Evolutionary conservation across 2,329 filamentous ascomycete species (phyloP).

Genomic region (Fonsecaea pugnacius): DNA sequence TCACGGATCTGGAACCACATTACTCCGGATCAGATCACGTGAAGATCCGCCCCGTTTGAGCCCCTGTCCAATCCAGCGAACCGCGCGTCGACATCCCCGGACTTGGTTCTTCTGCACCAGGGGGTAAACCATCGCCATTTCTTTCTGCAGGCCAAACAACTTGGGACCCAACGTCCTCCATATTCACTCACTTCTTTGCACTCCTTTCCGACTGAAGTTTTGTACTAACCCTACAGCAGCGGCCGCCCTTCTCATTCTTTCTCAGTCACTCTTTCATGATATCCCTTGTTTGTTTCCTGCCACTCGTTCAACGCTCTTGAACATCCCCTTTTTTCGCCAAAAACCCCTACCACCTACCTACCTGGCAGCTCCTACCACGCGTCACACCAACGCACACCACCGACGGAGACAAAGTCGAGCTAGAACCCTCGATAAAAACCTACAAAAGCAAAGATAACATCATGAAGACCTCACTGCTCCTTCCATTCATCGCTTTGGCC

Average conservation of each 20-base stretch:
- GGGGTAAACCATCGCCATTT: conserved; percentile 14
- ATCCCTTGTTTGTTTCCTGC: conserved; percentile 10
- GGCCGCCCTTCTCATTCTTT: conserved; percentile 13
- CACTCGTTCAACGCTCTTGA: conserved; percentile 14
- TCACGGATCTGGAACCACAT: conserved; percentile 11
- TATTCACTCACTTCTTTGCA: conserved; percentile 13
- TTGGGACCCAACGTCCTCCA: conserved; percentile 4
- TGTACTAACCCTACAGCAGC: conserved; percentile 19
- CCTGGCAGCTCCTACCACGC: conserved; percentile 14
- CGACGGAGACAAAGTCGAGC: conserved; percentile 6
- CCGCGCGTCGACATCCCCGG: conserved; percentile 11
- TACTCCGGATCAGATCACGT: not conserved
- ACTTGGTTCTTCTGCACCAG: conserved; percentile 10
- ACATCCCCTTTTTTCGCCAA: conserved; percentile 2
- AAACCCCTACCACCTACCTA: not conserved
- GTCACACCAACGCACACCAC: conserved; percentile 8
- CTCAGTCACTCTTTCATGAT: conserved; percentile 22
- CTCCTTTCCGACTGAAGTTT: conserved; percentile 6
- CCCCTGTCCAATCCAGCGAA: conserved; percentile 11
- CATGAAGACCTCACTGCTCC: conserved; percentile 41
- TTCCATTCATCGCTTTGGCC: conserved; percentile 52
- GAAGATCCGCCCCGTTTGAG: not conserved
- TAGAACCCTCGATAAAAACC: conserved; percentile 3
- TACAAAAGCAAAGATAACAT: conserved; percentile 14
- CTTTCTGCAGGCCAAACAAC: conserved; percentile 14